Base-by-base conservation (phyloP, 2,329 filamentous ascomycete species). In the Diaporthe velutina region DNA sequence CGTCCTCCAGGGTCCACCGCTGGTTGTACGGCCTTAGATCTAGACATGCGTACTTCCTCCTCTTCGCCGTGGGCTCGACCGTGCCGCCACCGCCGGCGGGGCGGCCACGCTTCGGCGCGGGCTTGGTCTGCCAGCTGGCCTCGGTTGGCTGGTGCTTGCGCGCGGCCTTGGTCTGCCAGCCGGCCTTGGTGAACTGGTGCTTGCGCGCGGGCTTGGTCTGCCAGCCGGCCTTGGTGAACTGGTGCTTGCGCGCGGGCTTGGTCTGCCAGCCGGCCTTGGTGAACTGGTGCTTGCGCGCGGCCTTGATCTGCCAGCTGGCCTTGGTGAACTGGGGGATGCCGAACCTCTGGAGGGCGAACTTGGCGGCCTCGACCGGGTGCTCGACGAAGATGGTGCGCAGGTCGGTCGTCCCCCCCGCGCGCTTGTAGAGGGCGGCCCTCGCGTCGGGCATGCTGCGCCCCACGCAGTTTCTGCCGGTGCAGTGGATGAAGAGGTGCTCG, bases 401-500 rank as follows among this genome's bases (percentile, higher is more conserved):
- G 57, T 60, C n/a, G 35, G 35, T 60, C n/a, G 10, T 2, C 35
- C 57, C 57, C 2, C 19, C 35, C 1, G 35, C 28, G 35, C 3
- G 13, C 5, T 42, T 25, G 57, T 19, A 9, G n/a, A 60, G 57
- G 22, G 22, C 5, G 22, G 22, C 35, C 57, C 57, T 60, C 35
- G 22, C 42, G n/a, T 17, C 5, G 57, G 35, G 4, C 57, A 60
- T 60, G 13, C 28, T 35, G n/a, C 2, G 3, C 13, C 57, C 57
- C 12, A 2, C 2, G 13, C 57, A 42, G n/a, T 40, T n/a, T n/a
- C 7, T 60, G 57, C 57, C 57, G 5, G 5, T 40, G 35, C 57
- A 60, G 57, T 60, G n/a, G 57, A 42, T 8, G n/a, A 60, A 60
- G 35, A 60, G 57, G 57, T 60, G 57, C 57, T 60, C 57, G 57